Conservation (phyloP, 768 basidiomycete genomes). For the Boletus vinaceobasis region DNA sequence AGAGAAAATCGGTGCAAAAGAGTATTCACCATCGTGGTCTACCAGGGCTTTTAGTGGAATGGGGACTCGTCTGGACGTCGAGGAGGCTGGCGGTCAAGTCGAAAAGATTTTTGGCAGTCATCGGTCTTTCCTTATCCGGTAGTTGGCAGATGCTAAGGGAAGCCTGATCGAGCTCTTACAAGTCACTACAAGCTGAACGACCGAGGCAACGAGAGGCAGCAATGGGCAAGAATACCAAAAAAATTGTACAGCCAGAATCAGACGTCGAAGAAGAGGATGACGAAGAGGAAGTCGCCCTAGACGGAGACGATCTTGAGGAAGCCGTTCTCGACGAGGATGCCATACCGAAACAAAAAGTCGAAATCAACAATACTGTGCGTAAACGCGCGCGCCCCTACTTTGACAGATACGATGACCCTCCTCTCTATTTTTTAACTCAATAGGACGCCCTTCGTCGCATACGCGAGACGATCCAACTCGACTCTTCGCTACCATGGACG, state of each 20-base stretch:
- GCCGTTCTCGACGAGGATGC: conserved; percentile 70
- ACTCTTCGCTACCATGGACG: conserved; percentile 76
- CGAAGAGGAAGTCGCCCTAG: conserved; percentile 52
- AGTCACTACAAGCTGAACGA: background rate
- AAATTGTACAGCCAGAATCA: conserved; percentile 3
- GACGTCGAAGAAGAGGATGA: conserved; percentile 26
- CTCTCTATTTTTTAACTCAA: background rate
- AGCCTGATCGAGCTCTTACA: background rate
- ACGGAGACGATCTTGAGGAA: conserved; percentile 73
- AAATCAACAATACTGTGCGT: conserved; percentile 69
- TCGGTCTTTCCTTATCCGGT: conserved; percentile 23
- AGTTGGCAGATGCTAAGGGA: background rate
- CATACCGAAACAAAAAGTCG: conserved; percentile 68
- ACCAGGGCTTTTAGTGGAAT: background rate
- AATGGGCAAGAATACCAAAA: conserved; percentile 15
- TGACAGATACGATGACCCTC: background rate
- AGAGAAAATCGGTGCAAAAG: background rate
- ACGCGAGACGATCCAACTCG: conserved; percentile 70
- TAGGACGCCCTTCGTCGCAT: conserved; percentile 81
- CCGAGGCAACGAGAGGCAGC: background rate
- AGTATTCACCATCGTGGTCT: conserved; percentile 16
- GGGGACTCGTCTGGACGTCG: background rate
- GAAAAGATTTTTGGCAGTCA: conserved; percentile 16
- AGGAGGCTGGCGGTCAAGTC: background rate
- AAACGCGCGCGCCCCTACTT: conserved; percentile 19